Evolutionary conservation across 2,329 filamentous ascomycete species (phyloP).

Genomic region (Amylocarpus encephaloides): DNA sequence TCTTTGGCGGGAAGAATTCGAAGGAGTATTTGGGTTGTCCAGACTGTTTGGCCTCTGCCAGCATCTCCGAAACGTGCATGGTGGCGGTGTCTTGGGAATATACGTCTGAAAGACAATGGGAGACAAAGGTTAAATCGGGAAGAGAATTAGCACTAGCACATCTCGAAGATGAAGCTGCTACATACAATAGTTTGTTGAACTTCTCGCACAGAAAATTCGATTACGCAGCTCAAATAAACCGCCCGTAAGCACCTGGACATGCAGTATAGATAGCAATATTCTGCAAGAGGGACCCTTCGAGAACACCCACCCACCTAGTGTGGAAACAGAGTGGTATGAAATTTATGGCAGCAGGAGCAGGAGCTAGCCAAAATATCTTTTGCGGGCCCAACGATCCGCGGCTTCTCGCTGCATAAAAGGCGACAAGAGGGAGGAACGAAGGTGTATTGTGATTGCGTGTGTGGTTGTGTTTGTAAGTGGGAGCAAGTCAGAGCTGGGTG

Average conservation of each 20-base stretch:
- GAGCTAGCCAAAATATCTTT: constrained; percentile 39
- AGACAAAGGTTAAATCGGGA: constrained; percentile 3
- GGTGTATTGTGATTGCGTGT: background rate
- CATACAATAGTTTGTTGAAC: too few relatives aligned
- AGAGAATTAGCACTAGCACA: background rate
- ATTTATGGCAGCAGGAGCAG: constrained; percentile 17
- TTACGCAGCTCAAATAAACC: constrained; percentile 1
- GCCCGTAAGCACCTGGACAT: background rate
- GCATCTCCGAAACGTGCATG: constrained; percentile 95
- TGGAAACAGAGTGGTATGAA: constrained; percentile 12
- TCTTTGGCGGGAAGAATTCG: constrained; percentile 99
- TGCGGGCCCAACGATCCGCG: constrained; percentile 43
- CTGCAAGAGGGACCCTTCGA: background rate
- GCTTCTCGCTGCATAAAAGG: constrained; percentile 47
- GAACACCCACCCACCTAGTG: constrained; percentile 4
- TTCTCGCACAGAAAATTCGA: too few relatives aligned
- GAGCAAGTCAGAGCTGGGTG: background rate
- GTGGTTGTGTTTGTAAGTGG: background rate
- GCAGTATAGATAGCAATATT: background rate
- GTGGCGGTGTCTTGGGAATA: constrained; percentile 32
- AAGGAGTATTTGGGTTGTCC: constrained; percentile 91
- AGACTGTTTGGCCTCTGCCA: constrained; percentile 72
- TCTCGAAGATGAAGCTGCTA: too few relatives aligned
- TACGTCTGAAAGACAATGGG: background rate
- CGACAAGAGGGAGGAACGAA: background rate